Percentiles rank a stretch among this genome's conserved stretches.
These are phyloP conservation scores for Erythrophleum ivorense DNA, from an alignment of 331 rosid species.

Conservation along the genomic window DNA sequence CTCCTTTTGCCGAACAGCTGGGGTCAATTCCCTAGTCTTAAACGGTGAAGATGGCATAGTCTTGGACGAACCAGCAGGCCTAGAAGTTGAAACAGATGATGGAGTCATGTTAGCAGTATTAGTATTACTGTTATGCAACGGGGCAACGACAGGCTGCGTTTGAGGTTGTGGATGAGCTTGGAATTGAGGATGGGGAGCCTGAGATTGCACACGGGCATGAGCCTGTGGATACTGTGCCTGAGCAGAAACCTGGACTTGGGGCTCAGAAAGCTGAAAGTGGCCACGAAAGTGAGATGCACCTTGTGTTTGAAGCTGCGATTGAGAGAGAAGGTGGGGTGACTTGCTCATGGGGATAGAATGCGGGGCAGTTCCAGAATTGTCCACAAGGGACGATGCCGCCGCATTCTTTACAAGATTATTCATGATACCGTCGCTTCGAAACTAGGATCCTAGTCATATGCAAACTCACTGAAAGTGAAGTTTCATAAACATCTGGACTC, in stretches of 20 bases:
- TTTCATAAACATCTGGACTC: background rate
- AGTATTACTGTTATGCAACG: conserved; percentile 54
- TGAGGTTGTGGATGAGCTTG: conserved; percentile 60
- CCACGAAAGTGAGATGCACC: conserved; percentile 68
- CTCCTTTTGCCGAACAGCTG: conserved; percentile 68
- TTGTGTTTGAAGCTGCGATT: conserved; percentile 69
- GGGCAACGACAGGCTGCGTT: conserved; percentile 50
- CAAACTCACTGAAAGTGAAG: conserved; percentile 3
- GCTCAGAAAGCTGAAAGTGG: conserved; percentile 76
- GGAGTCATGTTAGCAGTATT: conserved; percentile 45
- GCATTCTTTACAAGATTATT: conserved; percentile 59
- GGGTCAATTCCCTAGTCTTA: conserved; percentile 92
- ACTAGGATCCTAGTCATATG: conserved; percentile 10
- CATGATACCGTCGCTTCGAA: conserved; percentile 51
- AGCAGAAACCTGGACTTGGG: conserved; percentile 59
- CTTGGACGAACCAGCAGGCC: conserved; percentile 72
- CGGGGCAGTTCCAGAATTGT: conserved; percentile 56
- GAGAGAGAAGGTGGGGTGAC: conserved; percentile 61
- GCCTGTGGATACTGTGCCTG: conserved; percentile 61
- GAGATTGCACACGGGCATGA: conserved; percentile 55
- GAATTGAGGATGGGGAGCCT: conserved; percentile 54
- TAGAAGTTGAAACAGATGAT: conserved; percentile 55
- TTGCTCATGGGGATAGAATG: conserved; percentile 55
- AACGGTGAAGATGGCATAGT: conserved; percentile 57
- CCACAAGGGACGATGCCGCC: conserved; percentile 57